These are phyloP conservation scores for Xylaria grammica DNA, from an alignment of 495 filamentous ascomycete species.

Conservation along the genomic window DNA sequence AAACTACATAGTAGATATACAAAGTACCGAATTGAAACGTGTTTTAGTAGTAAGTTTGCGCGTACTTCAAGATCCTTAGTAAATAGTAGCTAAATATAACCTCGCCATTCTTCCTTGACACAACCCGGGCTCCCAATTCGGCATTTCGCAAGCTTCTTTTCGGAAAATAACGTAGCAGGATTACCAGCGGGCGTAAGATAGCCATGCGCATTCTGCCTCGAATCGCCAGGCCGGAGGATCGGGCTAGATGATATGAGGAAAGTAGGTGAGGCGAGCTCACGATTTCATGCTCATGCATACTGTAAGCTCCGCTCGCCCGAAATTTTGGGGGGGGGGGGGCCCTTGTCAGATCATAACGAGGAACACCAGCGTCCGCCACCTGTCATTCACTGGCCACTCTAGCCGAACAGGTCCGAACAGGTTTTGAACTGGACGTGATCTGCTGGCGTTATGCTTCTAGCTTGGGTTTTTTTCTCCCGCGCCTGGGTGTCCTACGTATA, in stretches of 20 bases:
- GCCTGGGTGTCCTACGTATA: background rate
- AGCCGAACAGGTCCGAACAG: background rate
- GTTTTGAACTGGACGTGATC: background rate
- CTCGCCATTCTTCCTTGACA: background rate
- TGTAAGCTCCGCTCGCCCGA: conserved; percentile 16
- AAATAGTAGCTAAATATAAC: no score
- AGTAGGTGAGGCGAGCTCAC: background rate
- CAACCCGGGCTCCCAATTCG: background rate
- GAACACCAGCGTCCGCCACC: background rate
- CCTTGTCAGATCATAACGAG: conserved; percentile 11
- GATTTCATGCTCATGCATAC: background rate
- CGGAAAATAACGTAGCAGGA: background rate
- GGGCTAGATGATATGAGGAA: background rate
- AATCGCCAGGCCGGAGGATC: background rate
- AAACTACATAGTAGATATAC: no score
- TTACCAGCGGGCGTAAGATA: background rate
- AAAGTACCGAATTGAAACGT: no score
- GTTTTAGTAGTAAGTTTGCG: no score
- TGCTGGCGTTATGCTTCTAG: background rate
- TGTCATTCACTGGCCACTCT: background rate
- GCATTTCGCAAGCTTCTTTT: background rate
- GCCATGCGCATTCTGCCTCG: background rate
- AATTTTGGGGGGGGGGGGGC: background rate
- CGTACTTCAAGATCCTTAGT: no score
- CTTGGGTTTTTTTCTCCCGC: background rate